Conservation (phyloP, 345 rosid species). For the Durio zibethinus region DNA sequence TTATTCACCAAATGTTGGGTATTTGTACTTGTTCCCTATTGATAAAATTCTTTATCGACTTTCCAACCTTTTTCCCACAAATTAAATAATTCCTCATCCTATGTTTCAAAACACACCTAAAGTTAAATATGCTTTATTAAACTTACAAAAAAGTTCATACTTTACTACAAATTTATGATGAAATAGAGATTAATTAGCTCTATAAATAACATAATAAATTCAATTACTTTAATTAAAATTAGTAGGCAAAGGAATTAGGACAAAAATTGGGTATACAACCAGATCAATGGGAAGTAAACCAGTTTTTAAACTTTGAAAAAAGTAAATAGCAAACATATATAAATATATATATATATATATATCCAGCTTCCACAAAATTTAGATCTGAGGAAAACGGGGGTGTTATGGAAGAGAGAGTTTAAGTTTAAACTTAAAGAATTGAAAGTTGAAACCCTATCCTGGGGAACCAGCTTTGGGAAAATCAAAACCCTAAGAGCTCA, state of each 20-base stretch:
- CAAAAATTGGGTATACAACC: slow-evolving; percentile 32
- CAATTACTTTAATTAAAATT: neutral
- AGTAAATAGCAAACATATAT: neutral
- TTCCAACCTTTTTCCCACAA: neutral
- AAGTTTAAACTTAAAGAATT: slow-evolving; percentile 1
- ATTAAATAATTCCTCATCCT: neutral
- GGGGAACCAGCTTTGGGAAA: slow-evolving; percentile 29
- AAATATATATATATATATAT: too few relatives aligned
- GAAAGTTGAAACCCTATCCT: slow-evolving; percentile 36
- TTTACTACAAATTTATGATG: neutral
- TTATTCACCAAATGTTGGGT: neutral
- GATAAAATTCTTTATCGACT: too few relatives aligned
- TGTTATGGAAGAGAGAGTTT: slow-evolving; percentile 11
- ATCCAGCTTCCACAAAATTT: slow-evolving; percentile 14
- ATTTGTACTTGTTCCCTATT: neutral
- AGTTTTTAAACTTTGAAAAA: slow-evolving; percentile 12
- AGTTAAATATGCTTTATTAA: neutral
- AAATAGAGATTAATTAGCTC: neutral
- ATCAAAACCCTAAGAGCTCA: slow-evolving; percentile 30
- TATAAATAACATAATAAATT: neutral
- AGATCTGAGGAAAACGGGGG: slow-evolving; percentile 17
- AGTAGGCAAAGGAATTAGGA: slow-evolving; percentile 7
- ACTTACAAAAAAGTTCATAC: neutral
- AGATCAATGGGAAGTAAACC: slow-evolving; percentile 14
- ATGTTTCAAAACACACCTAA: neutral